Conservation (phyloP, 225 moss, liverwort and hornwort species). For the Thuidium tamariscinum region DNA sequence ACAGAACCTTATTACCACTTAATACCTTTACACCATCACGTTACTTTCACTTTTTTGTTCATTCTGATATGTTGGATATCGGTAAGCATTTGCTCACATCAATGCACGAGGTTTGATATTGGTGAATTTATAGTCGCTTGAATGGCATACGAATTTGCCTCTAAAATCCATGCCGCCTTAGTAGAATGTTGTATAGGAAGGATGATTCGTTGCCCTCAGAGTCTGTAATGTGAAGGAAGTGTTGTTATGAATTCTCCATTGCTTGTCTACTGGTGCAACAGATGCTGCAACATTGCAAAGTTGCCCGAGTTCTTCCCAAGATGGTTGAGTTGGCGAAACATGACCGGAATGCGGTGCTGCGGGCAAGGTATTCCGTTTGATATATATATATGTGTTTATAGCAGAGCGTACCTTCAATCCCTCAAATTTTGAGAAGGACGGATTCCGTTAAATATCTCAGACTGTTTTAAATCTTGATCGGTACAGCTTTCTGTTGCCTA, state of each 20-base stretch:
- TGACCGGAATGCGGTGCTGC: conserved; percentile 82
- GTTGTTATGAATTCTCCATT: not conserved
- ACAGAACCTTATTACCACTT: not conserved
- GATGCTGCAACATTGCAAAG: conserved; percentile 84
- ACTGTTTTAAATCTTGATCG: not conserved
- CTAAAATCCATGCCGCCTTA: not conserved
- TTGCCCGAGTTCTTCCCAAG: conserved; percentile 74
- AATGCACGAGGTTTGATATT: not conserved
- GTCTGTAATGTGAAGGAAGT: not conserved
- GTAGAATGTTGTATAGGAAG: not conserved
- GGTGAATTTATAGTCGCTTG: not conserved
- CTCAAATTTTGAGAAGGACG: not conserved
- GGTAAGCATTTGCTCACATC: not conserved
- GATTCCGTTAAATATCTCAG: not conserved
- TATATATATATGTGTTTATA: not conserved
- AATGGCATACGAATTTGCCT: not conserved
- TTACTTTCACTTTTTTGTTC: not conserved
- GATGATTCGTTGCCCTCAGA: not conserved
- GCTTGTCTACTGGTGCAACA: conserved; percentile 3
- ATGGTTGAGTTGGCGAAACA: conserved; percentile 91
- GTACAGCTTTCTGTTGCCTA: not conserved
- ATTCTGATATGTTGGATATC: not conserved
- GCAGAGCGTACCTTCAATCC: not conserved
- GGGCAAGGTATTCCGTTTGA: conserved; percentile 53
- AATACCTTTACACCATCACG: not conserved